Evolutionary conservation across 345 rosid species (phyloP), one percentile per base, ranked within the genome.

Genomic region (Kernera saxatilis): DNA sequence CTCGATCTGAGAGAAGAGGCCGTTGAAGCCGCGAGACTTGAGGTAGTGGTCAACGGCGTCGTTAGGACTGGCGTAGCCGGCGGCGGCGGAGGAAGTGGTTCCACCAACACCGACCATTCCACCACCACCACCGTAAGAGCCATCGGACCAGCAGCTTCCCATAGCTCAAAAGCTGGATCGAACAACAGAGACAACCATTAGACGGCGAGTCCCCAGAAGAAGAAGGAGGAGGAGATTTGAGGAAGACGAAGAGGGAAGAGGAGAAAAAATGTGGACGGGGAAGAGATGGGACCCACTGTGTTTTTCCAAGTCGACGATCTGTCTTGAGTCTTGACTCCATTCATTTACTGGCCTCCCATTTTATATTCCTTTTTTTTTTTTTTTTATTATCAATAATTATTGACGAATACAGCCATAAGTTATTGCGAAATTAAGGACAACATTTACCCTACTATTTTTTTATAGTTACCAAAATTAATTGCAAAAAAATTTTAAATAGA

Each of bases 71-170:
- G 70, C 71, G 50, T 67, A 41, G 25, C 35, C 55, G 32, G 56
- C 19, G 8, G 43, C 53, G 78, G 74, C 66, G 55, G 86, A 73
- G 32, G 80, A 66, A 19, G 82, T 69, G 18, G 86, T 66, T 3
- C 88, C 87, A 46, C 90, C 92, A 13, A 83, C 85, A 18, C 85
- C 85, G 7, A 87, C 75, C 74, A 79, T 75, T 76, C 86, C 84
- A 12, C 87, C 95, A 71, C 83, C 87, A 6, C 60, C 39, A 11
- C 56, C 41, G 27, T 62, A 5, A 29, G 56, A 39, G 55, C 72
- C 87, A 49, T 80, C 92, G 23, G 98, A 93, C 85, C 78, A 88
- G 79, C 98, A 93, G 64, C 90, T 90, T 55, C 98, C 98, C 98
- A 89, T 88, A 0, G 7, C 23, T 40, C 36, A 67, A 6, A 41